These are phyloP conservation scores for Coemansia brasiliensis DNA, from an alignment of 192 early-diverging fungal species.

Conservation along the genomic window DNA sequence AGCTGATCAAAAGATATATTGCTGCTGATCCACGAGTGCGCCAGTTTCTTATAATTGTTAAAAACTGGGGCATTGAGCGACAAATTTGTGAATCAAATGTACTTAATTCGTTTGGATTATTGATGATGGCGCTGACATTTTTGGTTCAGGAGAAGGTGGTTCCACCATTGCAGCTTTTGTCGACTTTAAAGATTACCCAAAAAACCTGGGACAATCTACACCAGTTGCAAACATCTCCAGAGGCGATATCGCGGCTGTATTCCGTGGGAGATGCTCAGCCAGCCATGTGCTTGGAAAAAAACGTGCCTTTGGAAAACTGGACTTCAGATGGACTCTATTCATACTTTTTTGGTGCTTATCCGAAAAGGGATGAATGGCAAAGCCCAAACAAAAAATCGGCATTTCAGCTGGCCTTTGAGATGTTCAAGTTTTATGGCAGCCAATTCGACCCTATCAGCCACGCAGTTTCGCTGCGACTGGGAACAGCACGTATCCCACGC, in stretches of 20 bases:
- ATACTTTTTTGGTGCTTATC: slow-evolving; percentile 10
- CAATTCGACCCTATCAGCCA: slow-evolving; percentile 29
- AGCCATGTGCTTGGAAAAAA: slow-evolving; percentile 10
- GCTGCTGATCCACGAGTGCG: slow-evolving; percentile 25
- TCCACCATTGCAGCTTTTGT: slow-evolving; percentile 41
- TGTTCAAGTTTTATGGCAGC: slow-evolving; percentile 37
- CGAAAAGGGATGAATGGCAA: slow-evolving; percentile 9
- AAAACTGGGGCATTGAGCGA: slow-evolving; percentile 28
- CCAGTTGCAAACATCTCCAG: not conserved
- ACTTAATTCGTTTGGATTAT: slow-evolving; percentile 40
- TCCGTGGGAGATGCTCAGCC: not conserved
- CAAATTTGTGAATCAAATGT: slow-evolving; percentile 11
- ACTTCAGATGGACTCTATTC: slow-evolving; percentile 10
- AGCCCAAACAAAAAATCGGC: slow-evolving; percentile 30
- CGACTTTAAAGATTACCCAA: not conserved
- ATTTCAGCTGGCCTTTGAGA: slow-evolving; percentile 16
- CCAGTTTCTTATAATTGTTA: slow-evolving; percentile 21
- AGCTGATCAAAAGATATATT: slow-evolving; percentile 20
- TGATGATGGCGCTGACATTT: slow-evolving; percentile 46
- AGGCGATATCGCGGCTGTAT: slow-evolving; percentile 8
- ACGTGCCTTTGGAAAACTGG: not conserved
- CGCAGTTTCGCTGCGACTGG: slow-evolving; percentile 35
- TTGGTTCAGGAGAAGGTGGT: slow-evolving; percentile 32
- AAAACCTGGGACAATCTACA: slow-evolving; percentile 13
- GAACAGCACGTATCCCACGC: slow-evolving; percentile 22